phyloP scores from a whole-genome alignment of 768 basidiomycete genomes.

The Glaciozyma martinii region DNA sequence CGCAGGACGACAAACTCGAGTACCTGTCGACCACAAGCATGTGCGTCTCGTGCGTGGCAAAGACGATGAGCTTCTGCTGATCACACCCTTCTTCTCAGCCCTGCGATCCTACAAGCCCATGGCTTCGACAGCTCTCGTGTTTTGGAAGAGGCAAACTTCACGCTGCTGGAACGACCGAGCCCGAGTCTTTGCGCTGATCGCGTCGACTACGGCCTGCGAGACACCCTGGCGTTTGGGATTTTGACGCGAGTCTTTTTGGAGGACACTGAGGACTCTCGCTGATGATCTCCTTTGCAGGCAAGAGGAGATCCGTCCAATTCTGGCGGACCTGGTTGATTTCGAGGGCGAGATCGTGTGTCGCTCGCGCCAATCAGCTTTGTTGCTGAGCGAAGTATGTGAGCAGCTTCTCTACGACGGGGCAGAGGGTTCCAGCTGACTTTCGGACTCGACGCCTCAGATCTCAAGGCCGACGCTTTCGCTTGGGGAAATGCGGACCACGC shows the following conservation, averaged over 20 bases:
- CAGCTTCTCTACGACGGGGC: no score
- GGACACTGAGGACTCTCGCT: no score
- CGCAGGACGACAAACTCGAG: slow-evolving; percentile 14
- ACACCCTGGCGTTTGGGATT: neutral
- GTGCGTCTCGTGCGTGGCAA: neutral
- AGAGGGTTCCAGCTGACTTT: neutral
- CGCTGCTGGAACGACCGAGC: slow-evolving; percentile 20
- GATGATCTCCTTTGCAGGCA: neutral
- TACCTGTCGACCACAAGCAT: slow-evolving; percentile 6
- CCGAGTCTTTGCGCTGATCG: slow-evolving; percentile 23
- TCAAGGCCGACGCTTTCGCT: slow-evolving; percentile 15
- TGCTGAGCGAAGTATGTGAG: slow-evolving; percentile 12
- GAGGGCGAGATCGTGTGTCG: slow-evolving; percentile 12
- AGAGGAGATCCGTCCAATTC: neutral
- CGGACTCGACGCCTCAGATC: slow-evolving; percentile 3
- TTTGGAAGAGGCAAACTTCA: slow-evolving; percentile 16
- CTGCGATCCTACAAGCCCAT: slow-evolving; percentile 11
- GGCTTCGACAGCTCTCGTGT: slow-evolving; percentile 1
- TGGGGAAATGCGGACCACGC: slow-evolving; percentile 20
- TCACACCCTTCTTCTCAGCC: neutral
- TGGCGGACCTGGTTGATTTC: neutral
- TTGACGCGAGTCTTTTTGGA: neutral
- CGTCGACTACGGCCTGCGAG: slow-evolving; percentile 7
- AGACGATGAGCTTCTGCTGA: neutral
- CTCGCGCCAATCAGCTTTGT: slow-evolving; percentile 1